phyloP scores from a whole-genome alignment of 208 protist species.

The Crithidia thermophila region DNA sequence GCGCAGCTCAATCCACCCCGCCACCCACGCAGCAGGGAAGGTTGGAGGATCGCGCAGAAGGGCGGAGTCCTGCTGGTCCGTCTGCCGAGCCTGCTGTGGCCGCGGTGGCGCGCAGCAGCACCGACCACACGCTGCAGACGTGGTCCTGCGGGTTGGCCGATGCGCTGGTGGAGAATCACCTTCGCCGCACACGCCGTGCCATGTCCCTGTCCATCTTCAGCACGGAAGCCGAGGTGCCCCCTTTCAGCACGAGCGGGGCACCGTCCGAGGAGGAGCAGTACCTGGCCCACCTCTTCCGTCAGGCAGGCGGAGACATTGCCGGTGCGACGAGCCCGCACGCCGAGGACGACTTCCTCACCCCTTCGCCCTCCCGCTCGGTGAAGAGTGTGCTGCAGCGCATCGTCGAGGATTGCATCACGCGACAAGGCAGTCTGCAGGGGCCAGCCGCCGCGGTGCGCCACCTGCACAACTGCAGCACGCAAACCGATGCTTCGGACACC shows the following conservation, averaged over 20 bases:
- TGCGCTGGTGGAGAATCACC: slow-evolving; percentile 81
- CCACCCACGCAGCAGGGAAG: neutral
- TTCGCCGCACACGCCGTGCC: slow-evolving; percentile 66
- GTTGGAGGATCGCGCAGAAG: slow-evolving; percentile 9
- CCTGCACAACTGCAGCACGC: slow-evolving; percentile 49
- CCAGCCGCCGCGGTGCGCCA: slow-evolving; percentile 17
- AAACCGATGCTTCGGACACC: slow-evolving; percentile 49
- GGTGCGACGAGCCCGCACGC: too few relatives aligned
- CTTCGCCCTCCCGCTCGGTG: slow-evolving; percentile 15
- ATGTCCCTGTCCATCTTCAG: slow-evolving; percentile 86
- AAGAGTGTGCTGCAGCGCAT: slow-evolving; percentile 72
- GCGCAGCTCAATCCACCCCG: slow-evolving; percentile 11
- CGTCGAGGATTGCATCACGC: slow-evolving; percentile 28
- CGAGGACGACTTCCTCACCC: slow-evolving; percentile 33
- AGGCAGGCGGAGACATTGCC: neutral
- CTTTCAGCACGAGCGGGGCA: slow-evolving; percentile 43
- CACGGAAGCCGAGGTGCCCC: slow-evolving; percentile 77
- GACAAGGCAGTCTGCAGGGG: slow-evolving; percentile 8
- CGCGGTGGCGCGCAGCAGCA: slow-evolving; percentile 3
- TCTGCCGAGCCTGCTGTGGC: neutral
- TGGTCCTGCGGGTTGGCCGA: slow-evolving; percentile 71
- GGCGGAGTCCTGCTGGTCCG: neutral
- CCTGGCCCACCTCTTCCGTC: slow-evolving; percentile 48
- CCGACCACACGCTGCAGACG: slow-evolving; percentile 26
- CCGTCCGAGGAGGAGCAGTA: slow-evolving; percentile 50